Base-by-base conservation (phyloP, 192 early-diverging fungal species). In the Coemansia sp. region DNA sequence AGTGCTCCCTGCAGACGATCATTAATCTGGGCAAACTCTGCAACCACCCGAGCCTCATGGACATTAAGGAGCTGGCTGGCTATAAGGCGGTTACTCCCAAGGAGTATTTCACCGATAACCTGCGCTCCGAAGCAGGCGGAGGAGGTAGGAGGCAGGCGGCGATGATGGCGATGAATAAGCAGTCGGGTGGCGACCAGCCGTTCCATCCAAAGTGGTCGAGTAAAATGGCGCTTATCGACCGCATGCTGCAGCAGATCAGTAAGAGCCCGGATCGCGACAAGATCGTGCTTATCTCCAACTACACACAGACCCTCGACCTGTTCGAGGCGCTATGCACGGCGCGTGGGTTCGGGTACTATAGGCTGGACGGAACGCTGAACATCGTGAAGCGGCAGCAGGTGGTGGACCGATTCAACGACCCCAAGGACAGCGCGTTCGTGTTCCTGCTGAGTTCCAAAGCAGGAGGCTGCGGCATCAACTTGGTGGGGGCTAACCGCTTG, bases 221-320 rank as follows among this genome's bases (percentile, higher is more conserved):
- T 27, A 99, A 99, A 77, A 92, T 99, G 89, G 70, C 90, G 57
- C 82, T 94, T 21, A 73, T 94, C 36, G 90, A 89, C 62, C 85
- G 89, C 29, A 93, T 95, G 93, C 74, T 93, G 44, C 77, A 80
- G 46, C 88, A 89, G 75, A 90, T 92, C 60, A 84, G 87, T 37
- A 85, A 86, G 24, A 86, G 90, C 19, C 88, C 89, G 10, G 74
- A 84, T 35, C 78, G 84, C 13, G 96, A 98, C 77, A 99, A 99
- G 77, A 97, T 99, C 73, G 98, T 99, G 13, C 80, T 99, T 14
- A 98, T 99, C 53, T 94, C 92, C 37, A 99, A 99, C 72, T 99
- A 98, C 81, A 99, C 98, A 1, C 96, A 99, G 75, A 98, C 98
- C 3, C 78, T 98, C 50, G 94, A 99, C 73, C 72, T 97, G 46